Conservation (phyloP, 1,284 basidiomycete species). For the Clitocybe nebularis region DNA sequence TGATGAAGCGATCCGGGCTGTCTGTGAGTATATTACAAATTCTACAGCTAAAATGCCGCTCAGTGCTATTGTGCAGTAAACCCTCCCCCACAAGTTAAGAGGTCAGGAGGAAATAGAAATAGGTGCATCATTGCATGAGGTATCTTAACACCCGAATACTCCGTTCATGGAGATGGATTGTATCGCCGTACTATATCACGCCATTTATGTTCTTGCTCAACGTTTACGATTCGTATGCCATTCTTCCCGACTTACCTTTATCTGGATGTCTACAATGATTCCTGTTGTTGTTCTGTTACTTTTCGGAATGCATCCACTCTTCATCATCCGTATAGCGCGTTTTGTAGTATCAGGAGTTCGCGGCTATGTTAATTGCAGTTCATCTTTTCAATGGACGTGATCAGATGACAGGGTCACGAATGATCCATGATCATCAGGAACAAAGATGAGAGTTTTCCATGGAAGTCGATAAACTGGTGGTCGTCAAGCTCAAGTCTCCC, state of each 20-base stretch:
- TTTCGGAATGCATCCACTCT: slow-evolving; percentile 11
- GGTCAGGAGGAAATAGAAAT: slow-evolving; percentile 34
- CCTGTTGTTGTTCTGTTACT: too few relatives aligned
- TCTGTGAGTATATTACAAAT: slow-evolving; percentile 77
- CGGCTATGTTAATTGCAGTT: not conserved
- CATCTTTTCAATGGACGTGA: not conserved
- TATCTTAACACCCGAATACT: slow-evolving; percentile 19
- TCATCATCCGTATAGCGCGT: not conserved
- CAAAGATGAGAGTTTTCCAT: slow-evolving; percentile 6
- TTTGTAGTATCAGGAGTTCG: too few relatives aligned
- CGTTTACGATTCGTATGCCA: slow-evolving; percentile 37
- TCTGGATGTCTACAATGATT: slow-evolving; percentile 16
- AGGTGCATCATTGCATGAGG: slow-evolving; percentile 72
- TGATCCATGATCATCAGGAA: slow-evolving; percentile 15
- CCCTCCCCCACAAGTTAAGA: slow-evolving; percentile 55
- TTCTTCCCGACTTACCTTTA: slow-evolving; percentile 14
- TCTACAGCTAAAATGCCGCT: too few relatives aligned
- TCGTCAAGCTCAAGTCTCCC: slow-evolving; percentile 8
- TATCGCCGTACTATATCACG: slow-evolving; percentile 43
- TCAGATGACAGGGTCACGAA: not conserved
- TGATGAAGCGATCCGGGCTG: slow-evolving; percentile 92
- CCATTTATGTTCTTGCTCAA: slow-evolving; percentile 54
- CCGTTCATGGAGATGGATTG: slow-evolving; percentile 19
- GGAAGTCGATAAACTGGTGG: slow-evolving; percentile 6
- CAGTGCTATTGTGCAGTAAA: too few relatives aligned